Percentiles rank a stretch among this genome's conserved stretches.
Conservation (phyloP, 1,284 basidiomycete species). For the Psilocybe mexicana region DNA sequence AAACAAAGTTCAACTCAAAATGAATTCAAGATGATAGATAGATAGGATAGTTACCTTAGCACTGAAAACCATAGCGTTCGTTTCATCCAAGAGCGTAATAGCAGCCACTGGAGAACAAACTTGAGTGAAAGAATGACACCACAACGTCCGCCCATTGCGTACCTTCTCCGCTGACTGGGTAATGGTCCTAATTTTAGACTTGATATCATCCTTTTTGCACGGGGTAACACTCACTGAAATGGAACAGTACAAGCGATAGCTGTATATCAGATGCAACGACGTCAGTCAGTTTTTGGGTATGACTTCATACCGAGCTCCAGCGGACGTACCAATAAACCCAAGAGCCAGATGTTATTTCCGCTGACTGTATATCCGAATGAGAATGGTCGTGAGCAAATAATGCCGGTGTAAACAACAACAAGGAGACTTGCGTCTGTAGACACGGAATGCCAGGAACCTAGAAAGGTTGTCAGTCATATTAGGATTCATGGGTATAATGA, state of each 20-base stretch:
- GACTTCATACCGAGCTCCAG: not conserved
- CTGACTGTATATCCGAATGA: conserved; percentile 20
- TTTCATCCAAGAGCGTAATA: conserved; percentile 27
- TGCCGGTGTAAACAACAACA: too few relatives aligned
- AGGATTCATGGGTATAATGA: not conserved
- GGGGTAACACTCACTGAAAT: conserved; percentile 26
- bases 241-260: conserved; percentile 27
- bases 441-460: conserved; percentile 33
- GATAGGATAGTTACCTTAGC: conserved; percentile 23
- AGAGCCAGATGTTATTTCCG: conserved; percentile 21
- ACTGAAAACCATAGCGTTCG: conserved; percentile 23
- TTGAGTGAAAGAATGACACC: not conserved
- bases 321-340: conserved; percentile 22
- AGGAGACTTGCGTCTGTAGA: conserved; percentile 28
- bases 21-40: not conserved
- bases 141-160: not conserved
- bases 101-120: conserved; percentile 26
- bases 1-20: too few relatives aligned
- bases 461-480: not conserved
- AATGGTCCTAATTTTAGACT: not conserved
- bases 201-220: not conserved
- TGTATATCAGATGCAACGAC: conserved; percentile 18
- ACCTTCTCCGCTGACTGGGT: conserved; percentile 32
- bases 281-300: not conserved
- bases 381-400: not conserved